Evolutionary conservation across 345 rosid genomes (phyloP), one percentile per base, ranked within the genome.

Genomic region (Ailanthus altissimus): DNA sequence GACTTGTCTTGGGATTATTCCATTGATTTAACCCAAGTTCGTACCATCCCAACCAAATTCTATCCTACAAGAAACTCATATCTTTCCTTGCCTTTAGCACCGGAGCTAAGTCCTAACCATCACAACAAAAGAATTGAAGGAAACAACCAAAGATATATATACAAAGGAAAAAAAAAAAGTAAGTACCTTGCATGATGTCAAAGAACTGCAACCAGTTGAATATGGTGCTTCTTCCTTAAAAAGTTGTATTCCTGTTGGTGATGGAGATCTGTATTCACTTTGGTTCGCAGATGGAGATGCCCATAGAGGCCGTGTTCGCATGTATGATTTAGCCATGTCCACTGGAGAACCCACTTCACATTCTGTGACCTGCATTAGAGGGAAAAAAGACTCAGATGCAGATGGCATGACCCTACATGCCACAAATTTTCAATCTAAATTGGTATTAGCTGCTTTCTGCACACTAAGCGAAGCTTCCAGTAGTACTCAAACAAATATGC

Each of bases 281-380:
- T 66, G 75, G 54, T 73, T 86, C 12, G 26, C 70, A 38, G 88
- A 76, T 16, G 92, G 93, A 72, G 98, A 93, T 58, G 93, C 86
- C 94, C 94, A 89, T n/a, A 91, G 83, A 50, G 89, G 89, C 72
- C 91, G 88, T 50, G 82, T 82, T 81, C 46, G 89, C 98, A 93
- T 95, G 80, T 83, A 94, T 40, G 92, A 88, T 88, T 85, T 93
- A 81, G 97, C 98, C 84, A 92, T 45, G 67, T 90, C 91, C 64
- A 85, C 94, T 13, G 98, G 99, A 56, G 97, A 93, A 40, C 92
- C 92, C 23, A 49, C 80, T 77, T 90, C 93, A 73, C 79, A 89
- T 79, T 85, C 91, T 58, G 74, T 70, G 26, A 77, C 85, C 99
- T 91, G 89, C 70, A 76, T 32, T 51, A 65, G 47, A 75, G 20